These are phyloP conservation scores for Colletotrichum lupini DNA, from an alignment of 2,329 filamentous ascomycete genomes.

Conservation along the genomic window DNA sequence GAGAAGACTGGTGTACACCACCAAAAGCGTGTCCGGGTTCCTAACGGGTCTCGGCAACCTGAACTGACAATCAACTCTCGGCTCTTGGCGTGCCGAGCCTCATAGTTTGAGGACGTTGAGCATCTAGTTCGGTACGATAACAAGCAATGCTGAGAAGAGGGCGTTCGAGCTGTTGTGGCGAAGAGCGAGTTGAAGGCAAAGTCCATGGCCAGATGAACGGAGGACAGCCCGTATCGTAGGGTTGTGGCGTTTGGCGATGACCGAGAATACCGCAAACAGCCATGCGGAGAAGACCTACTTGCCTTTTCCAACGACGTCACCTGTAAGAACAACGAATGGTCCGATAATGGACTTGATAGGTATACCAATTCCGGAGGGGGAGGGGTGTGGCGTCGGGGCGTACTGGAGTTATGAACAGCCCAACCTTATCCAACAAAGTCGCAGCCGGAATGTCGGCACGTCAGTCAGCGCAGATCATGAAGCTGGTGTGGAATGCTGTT, in stretches of 20 bases:
- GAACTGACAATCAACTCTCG: not conserved
- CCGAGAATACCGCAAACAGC: constrained; percentile 9
- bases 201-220: not conserved
- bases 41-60: not conserved
- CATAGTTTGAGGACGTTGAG: not conserved
- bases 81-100: not conserved
- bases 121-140: not conserved
- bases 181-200: not conserved
- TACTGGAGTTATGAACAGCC: constrained; percentile 21
- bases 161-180: not conserved
- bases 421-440: constrained; percentile 1
- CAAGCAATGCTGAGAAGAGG: not conserved
- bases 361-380: constrained; percentile 20
- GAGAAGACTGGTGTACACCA: not conserved
- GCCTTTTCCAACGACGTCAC: not conserved
- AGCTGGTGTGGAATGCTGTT: not conserved
- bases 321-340: not conserved
- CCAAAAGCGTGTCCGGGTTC: not conserved
- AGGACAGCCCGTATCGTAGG: not conserved
- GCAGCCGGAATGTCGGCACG: constrained; percentile 1
- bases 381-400: constrained; percentile 18
- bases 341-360: constrained; percentile 8
- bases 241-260: constrained; percentile 13
- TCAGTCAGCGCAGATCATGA: constrained; percentile 2
- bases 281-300: not conserved